Conservation (phyloP, 805 yeast species). For the Candida quercuum region DNA sequence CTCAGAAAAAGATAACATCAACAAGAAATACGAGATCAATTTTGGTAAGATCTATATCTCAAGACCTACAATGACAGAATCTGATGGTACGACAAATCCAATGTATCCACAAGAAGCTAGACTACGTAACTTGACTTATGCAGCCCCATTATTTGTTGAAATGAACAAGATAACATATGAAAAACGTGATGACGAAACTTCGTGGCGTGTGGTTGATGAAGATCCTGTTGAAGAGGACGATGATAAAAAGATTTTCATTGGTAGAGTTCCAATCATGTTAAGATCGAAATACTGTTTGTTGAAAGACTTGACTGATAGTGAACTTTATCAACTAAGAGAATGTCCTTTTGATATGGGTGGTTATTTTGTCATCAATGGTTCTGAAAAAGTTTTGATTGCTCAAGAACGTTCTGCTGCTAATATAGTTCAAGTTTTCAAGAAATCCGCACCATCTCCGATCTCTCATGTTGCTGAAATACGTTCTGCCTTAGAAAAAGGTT, state of each 20-base stretch:
- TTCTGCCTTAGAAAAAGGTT: constrained; percentile 95
- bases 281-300: constrained; percentile 94
- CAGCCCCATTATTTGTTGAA: constrained; percentile 94
- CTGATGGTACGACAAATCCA: constrained; percentile 99
- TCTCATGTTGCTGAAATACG: constrained; percentile 96
- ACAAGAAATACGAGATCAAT: constrained; percentile 91
- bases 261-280: constrained; percentile 97
- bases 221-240: constrained; percentile 58
- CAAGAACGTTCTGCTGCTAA: constrained; percentile 99
- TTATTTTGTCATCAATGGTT: constrained; percentile 95
- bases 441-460: constrained; percentile 95
- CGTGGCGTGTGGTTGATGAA: constrained; percentile 54
- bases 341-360: constrained; percentile 99
- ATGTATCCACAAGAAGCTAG: constrained; percentile 98
- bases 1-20: constrained; percentile 82
- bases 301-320: constrained; percentile 85
- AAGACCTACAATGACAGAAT: constrained; percentile 97
- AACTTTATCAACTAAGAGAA: constrained; percentile 91
- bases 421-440: constrained; percentile 96
- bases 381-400: constrained; percentile 96
- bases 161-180: constrained; percentile 87
- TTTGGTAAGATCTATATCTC: constrained; percentile 96
- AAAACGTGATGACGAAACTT: constrained; percentile 69
- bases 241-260: constrained; percentile 84
- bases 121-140: constrained; percentile 89